phyloP scores from a whole-genome alignment of 75 land plant species.

The Azolla pinnata region DNA sequence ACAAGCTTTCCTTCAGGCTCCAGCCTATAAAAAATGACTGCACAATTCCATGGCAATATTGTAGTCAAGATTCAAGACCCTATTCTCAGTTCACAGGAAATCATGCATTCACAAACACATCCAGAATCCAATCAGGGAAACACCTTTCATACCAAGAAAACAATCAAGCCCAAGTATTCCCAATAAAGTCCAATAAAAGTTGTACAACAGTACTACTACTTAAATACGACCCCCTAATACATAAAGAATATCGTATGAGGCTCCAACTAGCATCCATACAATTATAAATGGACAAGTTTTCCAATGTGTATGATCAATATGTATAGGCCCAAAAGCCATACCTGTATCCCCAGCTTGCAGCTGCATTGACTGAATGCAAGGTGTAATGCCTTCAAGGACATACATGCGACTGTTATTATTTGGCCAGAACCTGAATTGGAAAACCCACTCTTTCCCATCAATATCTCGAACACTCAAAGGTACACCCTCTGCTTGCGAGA shows the following conservation, averaged over 20 bases:
- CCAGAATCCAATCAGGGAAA: no score
- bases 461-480: conserved; percentile 18
- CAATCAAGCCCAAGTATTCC: no score
- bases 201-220: no score
- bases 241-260: no score
- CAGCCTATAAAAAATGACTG: conserved; percentile 87
- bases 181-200: no score
- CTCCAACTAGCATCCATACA: no score
- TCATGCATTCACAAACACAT: no score
- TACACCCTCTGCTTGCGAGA: conserved; percentile 24
- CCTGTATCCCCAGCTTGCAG: conserved; percentile 36
- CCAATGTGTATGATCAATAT: neutral
- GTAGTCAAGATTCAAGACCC: neutral
- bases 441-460: conserved; percentile 24
- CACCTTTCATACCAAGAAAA: no score
- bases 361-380: conserved; percentile 30
- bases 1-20: conserved; percentile 93
- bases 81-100: no score
- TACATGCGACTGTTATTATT: conserved; percentile 32
- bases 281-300: neutral
- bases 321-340: neutral
- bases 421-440: conserved; percentile 29
- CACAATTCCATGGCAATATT: conserved; percentile 5
- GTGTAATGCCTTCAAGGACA: conserved; percentile 30
- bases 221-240: no score